These are phyloP conservation scores for Globisporangium sylvaticum DNA, from an alignment of 352 stramenopile genomes.

Conservation along the genomic window DNA sequence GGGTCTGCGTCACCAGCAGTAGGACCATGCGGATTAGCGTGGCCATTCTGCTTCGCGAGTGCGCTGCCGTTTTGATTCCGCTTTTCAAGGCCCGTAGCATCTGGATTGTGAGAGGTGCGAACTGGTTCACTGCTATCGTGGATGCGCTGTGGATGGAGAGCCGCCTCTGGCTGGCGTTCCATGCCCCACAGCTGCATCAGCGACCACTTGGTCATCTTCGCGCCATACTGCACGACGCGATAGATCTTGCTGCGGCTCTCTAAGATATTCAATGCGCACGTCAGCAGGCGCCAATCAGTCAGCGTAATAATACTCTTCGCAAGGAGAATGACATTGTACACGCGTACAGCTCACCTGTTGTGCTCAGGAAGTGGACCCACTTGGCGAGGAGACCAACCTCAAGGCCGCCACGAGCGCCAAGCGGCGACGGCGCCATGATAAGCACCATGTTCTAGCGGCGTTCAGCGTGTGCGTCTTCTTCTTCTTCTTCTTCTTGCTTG, in stretches of 20 bases:
- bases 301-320: not conserved
- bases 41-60: not conserved
- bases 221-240: constrained; percentile 55
- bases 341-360: constrained; percentile 29
- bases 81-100: not conserved
- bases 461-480: not conserved
- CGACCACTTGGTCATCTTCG: constrained; percentile 47
- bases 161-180: not conserved
- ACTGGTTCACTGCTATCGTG: constrained; percentile 1
- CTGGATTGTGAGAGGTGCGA: not conserved
- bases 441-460: not conserved
- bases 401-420: not conserved
- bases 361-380: constrained; percentile 46
- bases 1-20: not conserved
- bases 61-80: not conserved
- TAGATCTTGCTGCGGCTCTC: constrained; percentile 63
- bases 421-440: not conserved
- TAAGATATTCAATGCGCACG: constrained; percentile 14
- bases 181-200: constrained; percentile 29
- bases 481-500: not conserved
- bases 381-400: constrained; percentile 33
- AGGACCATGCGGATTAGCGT: not conserved
- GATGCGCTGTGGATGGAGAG: not conserved
- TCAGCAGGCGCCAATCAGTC: not conserved
- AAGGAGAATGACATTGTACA: not conserved